A percentile compares a stretch with the other conserved stretches of the same genome.
Evolutionary conservation across 1,139 yeast genomes (phyloP).

Genomic region (Sugiyamaella novakii): DNA sequence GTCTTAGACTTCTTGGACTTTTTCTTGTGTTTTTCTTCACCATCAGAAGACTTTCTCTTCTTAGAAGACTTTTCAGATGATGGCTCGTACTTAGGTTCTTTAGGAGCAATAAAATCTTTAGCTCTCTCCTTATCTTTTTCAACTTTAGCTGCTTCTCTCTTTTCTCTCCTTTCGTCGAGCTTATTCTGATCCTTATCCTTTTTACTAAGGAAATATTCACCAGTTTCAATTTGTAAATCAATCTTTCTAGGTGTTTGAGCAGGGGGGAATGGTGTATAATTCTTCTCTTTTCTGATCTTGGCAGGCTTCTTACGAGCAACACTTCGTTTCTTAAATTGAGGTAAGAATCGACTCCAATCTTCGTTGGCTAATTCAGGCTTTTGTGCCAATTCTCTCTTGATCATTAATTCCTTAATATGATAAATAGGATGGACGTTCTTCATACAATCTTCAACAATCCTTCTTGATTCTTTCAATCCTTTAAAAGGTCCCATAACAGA

Average conservation of each 20-base stretch:
- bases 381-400: constrained; percentile 90
- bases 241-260: constrained; percentile 95
- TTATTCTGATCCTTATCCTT: constrained; percentile 74
- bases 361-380: constrained; percentile 94
- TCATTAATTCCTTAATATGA: constrained; percentile 96
- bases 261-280: constrained; percentile 99
- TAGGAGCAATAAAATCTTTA: constrained; percentile 83
- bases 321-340: constrained; percentile 94
- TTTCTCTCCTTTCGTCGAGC: constrained; percentile 74
- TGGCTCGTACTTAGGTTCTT: constrained; percentile 56
- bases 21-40: constrained; percentile 33
- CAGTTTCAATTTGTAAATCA: constrained; percentile 96
- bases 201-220: constrained; percentile 94
- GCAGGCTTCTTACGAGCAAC: constrained; percentile 92
- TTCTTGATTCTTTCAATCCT: constrained; percentile 87
- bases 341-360: constrained; percentile 96
- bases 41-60: constrained; percentile 20
- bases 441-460: constrained; percentile 98
- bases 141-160: constrained; percentile 70
- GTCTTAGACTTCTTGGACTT: constrained; percentile 36
- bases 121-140: constrained; percentile 69
- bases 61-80: constrained; percentile 32
- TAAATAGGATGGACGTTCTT: constrained; percentile 93
- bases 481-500: constrained; percentile 96
- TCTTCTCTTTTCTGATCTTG: constrained; percentile 64